These are phyloP conservation scores for Penstemon barbatus DNA, from an alignment of 257 asterid species.

Conservation along the genomic window DNA sequence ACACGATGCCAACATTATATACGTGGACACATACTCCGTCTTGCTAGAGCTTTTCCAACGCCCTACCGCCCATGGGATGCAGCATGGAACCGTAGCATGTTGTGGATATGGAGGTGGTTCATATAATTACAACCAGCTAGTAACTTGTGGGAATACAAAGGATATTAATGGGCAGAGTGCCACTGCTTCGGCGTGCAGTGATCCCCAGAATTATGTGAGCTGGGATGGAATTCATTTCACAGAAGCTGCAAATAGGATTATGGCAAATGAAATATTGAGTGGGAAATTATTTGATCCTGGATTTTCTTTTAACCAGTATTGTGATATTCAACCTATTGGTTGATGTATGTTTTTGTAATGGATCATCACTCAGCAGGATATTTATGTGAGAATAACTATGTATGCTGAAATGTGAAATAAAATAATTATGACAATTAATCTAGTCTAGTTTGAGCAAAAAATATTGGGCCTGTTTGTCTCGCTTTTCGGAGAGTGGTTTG, in stretches of 20 bases:
- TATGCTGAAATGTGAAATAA: too few relatives aligned
- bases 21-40: slow-evolving; percentile 47
- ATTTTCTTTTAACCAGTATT: slow-evolving; percentile 43
- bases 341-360: slow-evolving; percentile 4
- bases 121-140: slow-evolving; percentile 45
- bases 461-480: too few relatives aligned
- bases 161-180: slow-evolving; percentile 39
- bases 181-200: slow-evolving; percentile 54
- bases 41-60: slow-evolving; percentile 51
- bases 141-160: slow-evolving; percentile 48
- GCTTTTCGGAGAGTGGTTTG: too few relatives aligned
- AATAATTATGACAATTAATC: too few relatives aligned
- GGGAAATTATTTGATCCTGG: slow-evolving; percentile 59
- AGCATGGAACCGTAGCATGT: slow-evolving; percentile 63
- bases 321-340: slow-evolving; percentile 50
- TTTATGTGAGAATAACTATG: too few relatives aligned
- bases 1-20: slow-evolving; percentile 40
- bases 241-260: slow-evolving; percentile 58
- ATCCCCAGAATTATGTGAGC: slow-evolving; percentile 69
- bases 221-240: slow-evolving; percentile 70
- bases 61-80: slow-evolving; percentile 54
- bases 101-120: slow-evolving; percentile 74
- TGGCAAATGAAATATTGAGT: slow-evolving; percentile 44
- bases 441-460: too few relatives aligned
- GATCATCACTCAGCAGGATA: too few relatives aligned